Conservation (phyloP, 352 stramenopile species). For the Aphanomyces cochlioides region DNA sequence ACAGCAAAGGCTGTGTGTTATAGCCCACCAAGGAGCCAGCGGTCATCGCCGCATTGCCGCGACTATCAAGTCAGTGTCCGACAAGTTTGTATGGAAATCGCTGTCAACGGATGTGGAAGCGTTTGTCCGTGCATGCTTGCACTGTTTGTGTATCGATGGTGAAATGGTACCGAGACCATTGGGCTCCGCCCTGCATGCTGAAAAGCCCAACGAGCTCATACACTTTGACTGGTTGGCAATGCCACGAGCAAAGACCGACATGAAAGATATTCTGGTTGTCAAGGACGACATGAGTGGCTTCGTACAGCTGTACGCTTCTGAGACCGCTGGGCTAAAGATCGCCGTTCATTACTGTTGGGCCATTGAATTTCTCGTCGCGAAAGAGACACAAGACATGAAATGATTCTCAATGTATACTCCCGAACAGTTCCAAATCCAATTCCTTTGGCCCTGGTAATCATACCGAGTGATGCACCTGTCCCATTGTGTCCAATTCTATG, state of each 20-base stretch:
- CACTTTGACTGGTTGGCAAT: conserved; percentile 43
- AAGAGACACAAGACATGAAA: background rate
- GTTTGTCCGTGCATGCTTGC: conserved; percentile 19
- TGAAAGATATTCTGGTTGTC: conserved; percentile 35
- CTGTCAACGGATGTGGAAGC: background rate
- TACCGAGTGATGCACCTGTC: background rate
- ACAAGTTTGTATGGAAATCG: background rate
- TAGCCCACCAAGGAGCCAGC: background rate
- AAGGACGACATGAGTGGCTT: conserved; percentile 30
- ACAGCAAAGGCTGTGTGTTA: too few relatives aligned
- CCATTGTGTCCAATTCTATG: conserved; percentile 2
- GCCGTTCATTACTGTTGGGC: background rate
- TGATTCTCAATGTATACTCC: background rate
- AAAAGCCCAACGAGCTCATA: conserved; percentile 39
- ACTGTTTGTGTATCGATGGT: conserved; percentile 25
- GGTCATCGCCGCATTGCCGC: background rate
- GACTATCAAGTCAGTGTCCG: background rate
- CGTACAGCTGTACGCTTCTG: background rate
- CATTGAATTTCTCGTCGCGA: background rate
- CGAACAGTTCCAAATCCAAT: background rate
- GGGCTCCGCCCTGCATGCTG: conserved; percentile 31
- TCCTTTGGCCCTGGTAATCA: background rate
- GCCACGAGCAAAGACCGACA: background rate
- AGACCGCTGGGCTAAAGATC: background rate
- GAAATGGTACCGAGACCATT: conserved; percentile 30